Conservation (phyloP, 352 stramenopile genomes). For the Phytopythium litorale region DNA sequence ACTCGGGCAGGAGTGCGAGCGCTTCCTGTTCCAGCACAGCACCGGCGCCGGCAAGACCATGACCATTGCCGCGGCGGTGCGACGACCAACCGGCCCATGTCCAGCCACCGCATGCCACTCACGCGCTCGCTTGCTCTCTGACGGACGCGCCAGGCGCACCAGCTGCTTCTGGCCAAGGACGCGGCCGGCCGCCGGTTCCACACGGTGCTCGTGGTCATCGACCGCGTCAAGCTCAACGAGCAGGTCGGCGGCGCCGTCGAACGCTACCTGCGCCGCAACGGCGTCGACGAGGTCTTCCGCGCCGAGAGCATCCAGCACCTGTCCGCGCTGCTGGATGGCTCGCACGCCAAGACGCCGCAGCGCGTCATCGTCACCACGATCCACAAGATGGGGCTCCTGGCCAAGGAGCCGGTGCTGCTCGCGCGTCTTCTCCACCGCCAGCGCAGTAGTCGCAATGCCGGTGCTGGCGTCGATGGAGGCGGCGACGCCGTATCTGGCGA, state of each 20-base stretch:
- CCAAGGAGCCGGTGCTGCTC: slow-evolving; percentile 63
- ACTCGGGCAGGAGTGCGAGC: slow-evolving; percentile 13
- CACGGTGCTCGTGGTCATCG: slow-evolving; percentile 71
- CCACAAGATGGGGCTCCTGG: slow-evolving; percentile 72
- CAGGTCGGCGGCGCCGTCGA: slow-evolving; percentile 73
- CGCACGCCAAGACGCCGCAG: slow-evolving; percentile 17
- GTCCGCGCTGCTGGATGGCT: slow-evolving; percentile 36
- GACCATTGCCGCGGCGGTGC: slow-evolving; percentile 65
- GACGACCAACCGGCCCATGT: neutral
- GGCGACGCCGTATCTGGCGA: neutral
- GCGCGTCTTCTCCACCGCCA: slow-evolving; percentile 60
- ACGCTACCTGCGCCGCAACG: slow-evolving; percentile 66
- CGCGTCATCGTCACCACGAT: slow-evolving; percentile 78
- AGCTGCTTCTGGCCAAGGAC: slow-evolving; percentile 62
- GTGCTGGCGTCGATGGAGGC: neutral
- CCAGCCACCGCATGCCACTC: neutral
- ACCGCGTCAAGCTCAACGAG: slow-evolving; percentile 82
- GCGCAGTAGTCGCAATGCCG: slow-evolving; percentile 6
- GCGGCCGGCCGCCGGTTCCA: slow-evolving; percentile 42
- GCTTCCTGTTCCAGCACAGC: slow-evolving; percentile 77
- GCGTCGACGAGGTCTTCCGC: slow-evolving; percentile 63
- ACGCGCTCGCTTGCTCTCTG: slow-evolving; percentile 1
- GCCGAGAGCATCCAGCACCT: slow-evolving; percentile 75
- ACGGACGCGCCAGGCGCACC: slow-evolving; percentile 32
- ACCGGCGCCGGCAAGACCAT: slow-evolving; percentile 80